These are phyloP conservation scores for Candida pini DNA, from an alignment of 805 yeast genomes.

Conservation along the genomic window DNA sequence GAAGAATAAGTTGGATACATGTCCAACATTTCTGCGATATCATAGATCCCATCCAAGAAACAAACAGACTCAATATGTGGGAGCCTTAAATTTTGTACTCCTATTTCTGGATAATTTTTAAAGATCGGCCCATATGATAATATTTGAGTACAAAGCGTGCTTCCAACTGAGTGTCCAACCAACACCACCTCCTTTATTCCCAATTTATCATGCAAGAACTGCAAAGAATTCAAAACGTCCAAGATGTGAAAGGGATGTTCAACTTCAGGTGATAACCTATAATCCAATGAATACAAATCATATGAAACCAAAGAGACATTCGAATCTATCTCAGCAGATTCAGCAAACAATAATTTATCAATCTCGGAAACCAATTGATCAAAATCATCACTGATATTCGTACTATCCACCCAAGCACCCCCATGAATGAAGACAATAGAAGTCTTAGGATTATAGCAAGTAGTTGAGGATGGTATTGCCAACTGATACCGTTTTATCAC, in stretches of 20 bases:
- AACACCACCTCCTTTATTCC: slow-evolving; percentile 27
- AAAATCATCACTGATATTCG: slow-evolving; percentile 55
- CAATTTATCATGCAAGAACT: slow-evolving; percentile 13
- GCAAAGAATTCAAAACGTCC: slow-evolving; percentile 48
- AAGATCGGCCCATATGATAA: slow-evolving; percentile 21
- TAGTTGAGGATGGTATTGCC: slow-evolving; percentile 2
- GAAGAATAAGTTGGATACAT: slow-evolving; percentile 57
- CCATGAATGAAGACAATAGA: slow-evolving; percentile 71
- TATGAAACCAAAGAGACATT: background rate
- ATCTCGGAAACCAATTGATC: slow-evolving; percentile 25
- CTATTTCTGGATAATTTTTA: slow-evolving; percentile 3
- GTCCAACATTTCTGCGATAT: slow-evolving; percentile 40
- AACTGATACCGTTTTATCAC: slow-evolving; percentile 12
- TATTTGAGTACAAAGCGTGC: slow-evolving; percentile 57
- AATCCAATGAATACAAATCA: slow-evolving; percentile 46
- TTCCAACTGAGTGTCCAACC: slow-evolving; percentile 82
- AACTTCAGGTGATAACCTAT: slow-evolving; percentile 59
- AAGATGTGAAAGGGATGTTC: slow-evolving; percentile 56
- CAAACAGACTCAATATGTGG: slow-evolving; percentile 24
- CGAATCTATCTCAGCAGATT: background rate
- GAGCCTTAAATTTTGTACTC: slow-evolving; percentile 11
- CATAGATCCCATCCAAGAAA: slow-evolving; percentile 68
- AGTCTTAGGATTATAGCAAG: slow-evolving; percentile 6
- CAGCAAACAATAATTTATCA: slow-evolving; percentile 12
- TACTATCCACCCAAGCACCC: slow-evolving; percentile 81